phyloP scores from a whole-genome alignment of 1,284 basidiomycete genomes.

The Ceraceosorus bombacis region DNA sequence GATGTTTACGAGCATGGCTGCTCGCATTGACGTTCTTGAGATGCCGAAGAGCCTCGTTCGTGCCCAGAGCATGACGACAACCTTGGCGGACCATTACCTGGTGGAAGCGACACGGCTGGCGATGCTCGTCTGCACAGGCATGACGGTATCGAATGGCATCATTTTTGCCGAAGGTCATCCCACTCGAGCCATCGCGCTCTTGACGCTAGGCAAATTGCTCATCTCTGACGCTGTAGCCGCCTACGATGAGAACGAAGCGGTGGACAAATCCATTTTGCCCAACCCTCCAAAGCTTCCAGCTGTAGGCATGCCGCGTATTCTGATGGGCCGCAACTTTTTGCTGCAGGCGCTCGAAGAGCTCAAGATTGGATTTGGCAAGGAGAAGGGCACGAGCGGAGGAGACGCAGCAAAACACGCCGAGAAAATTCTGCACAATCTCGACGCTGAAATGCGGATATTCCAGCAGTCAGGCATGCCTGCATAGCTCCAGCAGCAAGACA shows the following conservation, averaged over 20 bases:
- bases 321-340: background rate
- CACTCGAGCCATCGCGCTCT: slow-evolving; percentile 64
- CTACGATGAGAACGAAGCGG: background rate
- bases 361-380: background rate
- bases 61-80: too few relatives aligned
- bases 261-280: background rate
- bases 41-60: too few relatives aligned
- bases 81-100: background rate
- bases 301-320: background rate
- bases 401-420: background rate
- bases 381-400: background rate
- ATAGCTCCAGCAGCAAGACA: too few relatives aligned
- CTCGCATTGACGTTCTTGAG: slow-evolving; percentile 19
- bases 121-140: slow-evolving; percentile 58
- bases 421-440: background rate
- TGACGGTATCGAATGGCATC: slow-evolving; percentile 47
- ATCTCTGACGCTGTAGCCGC: slow-evolving; percentile 59
- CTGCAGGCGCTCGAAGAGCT: background rate
- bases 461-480: too few relatives aligned
- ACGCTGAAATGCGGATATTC: background rate
- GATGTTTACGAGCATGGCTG: slow-evolving; percentile 55
- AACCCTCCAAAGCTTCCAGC: background rate
- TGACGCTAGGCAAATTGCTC: slow-evolving; percentile 72
- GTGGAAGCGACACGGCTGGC: slow-evolving; percentile 40
- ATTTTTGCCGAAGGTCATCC: slow-evolving; percentile 68